phyloP scores from a whole-genome alignment of 75 land plant genomes.

The Sequoia sempervirens region DNA sequence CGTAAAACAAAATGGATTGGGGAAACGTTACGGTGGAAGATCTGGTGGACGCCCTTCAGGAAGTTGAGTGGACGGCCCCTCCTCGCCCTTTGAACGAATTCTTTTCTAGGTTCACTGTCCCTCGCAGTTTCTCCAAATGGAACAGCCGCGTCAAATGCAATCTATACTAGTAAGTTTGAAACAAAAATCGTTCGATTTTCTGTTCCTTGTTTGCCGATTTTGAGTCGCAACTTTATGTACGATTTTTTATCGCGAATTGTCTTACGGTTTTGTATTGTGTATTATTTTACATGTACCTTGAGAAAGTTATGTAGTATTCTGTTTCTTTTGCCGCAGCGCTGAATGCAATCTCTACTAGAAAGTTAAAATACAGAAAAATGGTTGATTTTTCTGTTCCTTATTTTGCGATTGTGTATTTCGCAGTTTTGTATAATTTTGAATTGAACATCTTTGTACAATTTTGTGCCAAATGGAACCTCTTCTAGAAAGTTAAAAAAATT shows the following conservation, averaged over 20 bases:
- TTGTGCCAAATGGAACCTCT: too few species aligned
- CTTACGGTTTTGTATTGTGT: too few species aligned
- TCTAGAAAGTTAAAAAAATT: too few species aligned
- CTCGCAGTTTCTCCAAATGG: constrained; percentile 78
- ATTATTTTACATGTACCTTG: too few species aligned
- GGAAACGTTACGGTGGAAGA: constrained; percentile 80
- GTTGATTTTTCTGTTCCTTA: not conserved
- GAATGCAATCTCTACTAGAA: too few species aligned
- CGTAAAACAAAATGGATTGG: constrained; percentile 68
- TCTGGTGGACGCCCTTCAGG: constrained; percentile 78
- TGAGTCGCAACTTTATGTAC: not conserved
- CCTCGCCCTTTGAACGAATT: constrained; percentile 83
- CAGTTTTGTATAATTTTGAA: not conserved
- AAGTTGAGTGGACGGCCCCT: constrained; percentile 82
- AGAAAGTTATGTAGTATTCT: too few species aligned
- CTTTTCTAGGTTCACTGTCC: constrained; percentile 82
- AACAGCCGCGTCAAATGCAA: constrained; percentile 93
- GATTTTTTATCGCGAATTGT: too few species aligned
- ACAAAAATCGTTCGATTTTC: not conserved
- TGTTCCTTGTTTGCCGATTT: not conserved
- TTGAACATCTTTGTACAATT: too few species aligned
- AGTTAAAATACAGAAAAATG: too few species aligned
- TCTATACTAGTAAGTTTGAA: constrained; percentile 74
- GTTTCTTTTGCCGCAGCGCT: too few species aligned
- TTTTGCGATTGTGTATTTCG: not conserved